Evolutionary conservation across 225 moss, liverwort and hornwort species (phyloP), one percentile per base, ranked within the genome.

Genomic region (Thuidium tamariscinum): DNA sequence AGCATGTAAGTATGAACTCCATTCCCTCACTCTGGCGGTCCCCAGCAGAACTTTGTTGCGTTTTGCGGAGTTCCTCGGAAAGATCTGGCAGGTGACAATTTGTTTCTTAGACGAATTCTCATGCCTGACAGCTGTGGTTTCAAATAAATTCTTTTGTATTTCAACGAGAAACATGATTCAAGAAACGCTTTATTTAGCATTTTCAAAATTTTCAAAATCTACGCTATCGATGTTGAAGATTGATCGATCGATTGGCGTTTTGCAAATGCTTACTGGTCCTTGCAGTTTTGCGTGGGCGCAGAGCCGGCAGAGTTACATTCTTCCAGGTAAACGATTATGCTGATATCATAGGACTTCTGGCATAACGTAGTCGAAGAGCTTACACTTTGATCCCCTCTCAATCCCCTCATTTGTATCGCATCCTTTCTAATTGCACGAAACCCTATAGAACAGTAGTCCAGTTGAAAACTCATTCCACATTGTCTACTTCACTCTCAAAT

Each of bases 221-320:
- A 59, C 37, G 51, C 26, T 48, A 34, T 37, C 16, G 34, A 64
- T 25, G 42, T 70, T 26, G 22, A 51, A 51, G 74, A 25, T 56
- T 11, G 34, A 39, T 55, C 41, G 42, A 48, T 20, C 26, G 46
- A 62, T 86, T 46, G 34, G 65, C 41, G 42, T 66, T 16, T 26
- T 81, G 23, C 20, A 21, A 48, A 27, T 25, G 30, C 41, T 34
- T 37, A 30, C 46, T 52, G 87, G 39, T 76, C 66, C 18, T 86
- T 83, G 87, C 94, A 98, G 96, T 79, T 95, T 96, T 90, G 90
- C 96, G 32, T 98, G 95, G 96, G 88, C 93, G 67, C 94, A 95
- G 79, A 91, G 89, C 15, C 89, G 95, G 78, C 87, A 91, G 20
- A 83, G 90, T 87, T n/a, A 23, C 30, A 83, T 98, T 74, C 94